Evolutionary conservation across 2,329 filamentous ascomycete species (phyloP), one percentile per base, ranked within the genome.

Genomic region (Beauveria pseudobassiana): DNA sequence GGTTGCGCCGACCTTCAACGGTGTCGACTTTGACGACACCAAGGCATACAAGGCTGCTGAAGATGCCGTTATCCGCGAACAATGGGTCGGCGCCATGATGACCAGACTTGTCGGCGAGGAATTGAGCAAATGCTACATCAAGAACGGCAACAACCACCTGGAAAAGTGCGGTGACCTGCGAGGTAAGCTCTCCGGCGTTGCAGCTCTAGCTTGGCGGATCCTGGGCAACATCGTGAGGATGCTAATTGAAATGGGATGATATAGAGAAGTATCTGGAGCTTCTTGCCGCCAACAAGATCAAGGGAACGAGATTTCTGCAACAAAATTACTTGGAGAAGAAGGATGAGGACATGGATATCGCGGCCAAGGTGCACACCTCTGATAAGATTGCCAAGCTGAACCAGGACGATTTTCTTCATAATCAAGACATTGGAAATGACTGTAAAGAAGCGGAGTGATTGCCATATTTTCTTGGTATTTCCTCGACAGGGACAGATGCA

Each of bases 41-140:
- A 85, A 85, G 73, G 85, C 86, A 68, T 81, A 95, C 73, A 95
- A 93, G 80, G 86, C 87, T 64, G 90, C 90, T 59, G 90, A 93
- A 74, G 90, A 95, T 74, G 84, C 90, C 66, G 83, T 95, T 62
- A 84, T 95, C 69, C 83, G 90, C 65, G 90, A 95, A 78, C 90
- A 95, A 79, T 95, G 91, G 91, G 89, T 95, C 63, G 87, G 86
- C 74, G 87, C 88, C 74, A 95, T 95, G 90, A 95, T 93, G 90
- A 89, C 88, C 62, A 82, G 90, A 64, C 78, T 95, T 65, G 89
- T 95, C 61, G 81, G 89, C 66, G 88, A 93, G 74, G 90, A 95
- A 80, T 80, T 95, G 78, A 83, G 87, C 76, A 93, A 91, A 79
- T 95, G 90, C 80, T 95, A 95, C 77, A 85, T 86, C 76, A 82